Conservation (phyloP, 345 rosid genomes). For the Alliaria petiolata region DNA sequence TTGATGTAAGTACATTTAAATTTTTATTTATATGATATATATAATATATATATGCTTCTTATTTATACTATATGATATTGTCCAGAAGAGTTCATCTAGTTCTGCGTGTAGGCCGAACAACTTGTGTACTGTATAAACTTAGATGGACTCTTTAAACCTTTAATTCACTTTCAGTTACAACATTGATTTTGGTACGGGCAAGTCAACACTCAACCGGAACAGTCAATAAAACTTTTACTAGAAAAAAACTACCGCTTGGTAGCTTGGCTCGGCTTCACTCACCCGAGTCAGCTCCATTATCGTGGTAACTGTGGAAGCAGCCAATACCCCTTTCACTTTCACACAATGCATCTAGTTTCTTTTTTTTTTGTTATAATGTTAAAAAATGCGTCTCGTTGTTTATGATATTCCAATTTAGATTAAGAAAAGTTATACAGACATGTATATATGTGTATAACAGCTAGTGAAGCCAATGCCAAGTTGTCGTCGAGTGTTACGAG, state of each 20-base stretch:
- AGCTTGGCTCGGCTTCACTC: conserved; percentile 7
- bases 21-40: too few relatives aligned
- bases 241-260: neutral
- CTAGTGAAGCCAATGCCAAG: neutral
- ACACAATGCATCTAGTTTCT: too few relatives aligned
- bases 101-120: too few relatives aligned
- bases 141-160: too few relatives aligned
- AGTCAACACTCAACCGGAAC: neutral
- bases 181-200: neutral
- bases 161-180: neutral
- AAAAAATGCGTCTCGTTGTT: neutral
- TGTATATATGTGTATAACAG: neutral
- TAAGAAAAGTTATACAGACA: neutral
- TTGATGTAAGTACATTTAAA: neutral
- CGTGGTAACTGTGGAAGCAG: neutral
- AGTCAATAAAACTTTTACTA: neutral
- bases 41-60: too few relatives aligned
- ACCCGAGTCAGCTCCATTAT: neutral
- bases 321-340: neutral
- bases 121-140: neutral
- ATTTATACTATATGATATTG: too few relatives aligned
- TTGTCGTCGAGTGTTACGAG: conserved; percentile 19
- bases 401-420: neutral
- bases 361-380: too few relatives aligned
- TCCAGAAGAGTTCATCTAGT: too few relatives aligned